These are phyloP conservation scores for Tylopilus rubrobrunneus DNA, from an alignment of 768 basidiomycete genomes.

Conservation along the genomic window DNA sequence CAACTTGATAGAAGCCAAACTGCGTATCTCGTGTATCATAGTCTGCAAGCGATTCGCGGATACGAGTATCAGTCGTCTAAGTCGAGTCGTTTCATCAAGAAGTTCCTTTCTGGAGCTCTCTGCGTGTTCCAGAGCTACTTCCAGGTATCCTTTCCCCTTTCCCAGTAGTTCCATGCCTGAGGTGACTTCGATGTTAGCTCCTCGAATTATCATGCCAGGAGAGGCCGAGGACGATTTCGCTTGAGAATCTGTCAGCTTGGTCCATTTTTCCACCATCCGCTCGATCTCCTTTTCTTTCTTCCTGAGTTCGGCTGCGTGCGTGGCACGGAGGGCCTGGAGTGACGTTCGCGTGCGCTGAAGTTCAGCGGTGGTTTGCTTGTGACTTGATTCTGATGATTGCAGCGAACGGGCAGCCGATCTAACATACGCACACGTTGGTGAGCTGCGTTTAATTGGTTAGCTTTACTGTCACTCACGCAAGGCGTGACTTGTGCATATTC, in stretches of 20 bases:
- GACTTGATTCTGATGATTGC: conserved; percentile 56
- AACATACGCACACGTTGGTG: background rate
- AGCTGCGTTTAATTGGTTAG: conserved; percentile 1
- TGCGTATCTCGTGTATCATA: conserved; percentile 46
- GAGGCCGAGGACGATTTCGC: conserved; percentile 47
- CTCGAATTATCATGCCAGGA: conserved; percentile 48
- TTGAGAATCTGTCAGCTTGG: conserved; percentile 66
- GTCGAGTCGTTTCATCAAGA: conserved; percentile 57
- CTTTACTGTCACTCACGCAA: conserved; percentile 49
- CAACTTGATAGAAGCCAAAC: conserved; percentile 34
- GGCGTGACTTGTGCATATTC: conserved; percentile 66
- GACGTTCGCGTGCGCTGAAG: conserved; percentile 69
- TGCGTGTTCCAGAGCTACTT: conserved; percentile 68
- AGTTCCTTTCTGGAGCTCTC: conserved; percentile 63
- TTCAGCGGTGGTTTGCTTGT: conserved; percentile 67
- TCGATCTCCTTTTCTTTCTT: conserved; percentile 81
- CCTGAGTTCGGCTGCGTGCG: conserved; percentile 69
- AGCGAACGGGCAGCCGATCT: conserved; percentile 54
- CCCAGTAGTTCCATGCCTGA: conserved; percentile 44
- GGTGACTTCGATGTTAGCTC: conserved; percentile 47
- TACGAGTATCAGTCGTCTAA: conserved; percentile 57
- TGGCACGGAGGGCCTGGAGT: conserved; percentile 64
- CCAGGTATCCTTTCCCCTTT: conserved; percentile 53
- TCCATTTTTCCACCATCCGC: conserved; percentile 70
- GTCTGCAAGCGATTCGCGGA: conserved; percentile 64